These are phyloP conservation scores for Wickerhamomyces alni DNA, from an alignment of 805 yeast species.

Conservation along the genomic window DNA sequence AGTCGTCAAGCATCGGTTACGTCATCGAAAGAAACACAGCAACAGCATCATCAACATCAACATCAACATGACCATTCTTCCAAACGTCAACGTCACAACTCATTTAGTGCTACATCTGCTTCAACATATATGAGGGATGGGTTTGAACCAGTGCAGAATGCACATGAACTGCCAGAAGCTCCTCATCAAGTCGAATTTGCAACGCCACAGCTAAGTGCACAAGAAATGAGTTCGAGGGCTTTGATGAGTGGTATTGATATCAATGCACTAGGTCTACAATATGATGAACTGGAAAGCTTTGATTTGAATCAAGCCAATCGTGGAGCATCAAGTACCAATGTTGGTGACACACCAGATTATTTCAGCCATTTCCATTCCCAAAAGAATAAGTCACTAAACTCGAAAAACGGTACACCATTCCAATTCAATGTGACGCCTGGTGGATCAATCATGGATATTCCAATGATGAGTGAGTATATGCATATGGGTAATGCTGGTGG, in stretches of 20 bases:
- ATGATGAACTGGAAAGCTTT: constrained; percentile 19
- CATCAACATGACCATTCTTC: constrained; percentile 4
- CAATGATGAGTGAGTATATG: constrained; percentile 32
- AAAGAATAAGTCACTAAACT: neutral
- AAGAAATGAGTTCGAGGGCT: constrained; percentile 31
- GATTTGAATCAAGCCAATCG: constrained; percentile 10
- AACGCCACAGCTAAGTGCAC: constrained; percentile 66
- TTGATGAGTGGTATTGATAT: constrained; percentile 32
- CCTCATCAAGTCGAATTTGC: constrained; percentile 76
- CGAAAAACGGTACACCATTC: constrained; percentile 16
- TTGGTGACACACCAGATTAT: constrained; percentile 2
- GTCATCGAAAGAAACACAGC: neutral
- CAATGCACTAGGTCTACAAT: constrained; percentile 29
- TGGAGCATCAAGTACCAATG: neutral
- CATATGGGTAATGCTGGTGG: constrained; percentile 35
- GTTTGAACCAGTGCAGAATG: constrained; percentile 1
- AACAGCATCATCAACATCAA: neutral
- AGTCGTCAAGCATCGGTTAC: constrained; percentile 3
- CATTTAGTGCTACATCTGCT: constrained; percentile 37
- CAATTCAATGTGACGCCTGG: constrained; percentile 20
- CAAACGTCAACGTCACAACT: constrained; percentile 34
- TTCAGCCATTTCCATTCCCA: constrained; percentile 2
- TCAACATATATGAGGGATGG: constrained; percentile 26
- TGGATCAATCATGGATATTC: constrained; percentile 25
- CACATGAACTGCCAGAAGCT: constrained; percentile 29